Conservation (phyloP, 192 early-diverging fungal species). For the Mortierella hygrophila region DNA sequence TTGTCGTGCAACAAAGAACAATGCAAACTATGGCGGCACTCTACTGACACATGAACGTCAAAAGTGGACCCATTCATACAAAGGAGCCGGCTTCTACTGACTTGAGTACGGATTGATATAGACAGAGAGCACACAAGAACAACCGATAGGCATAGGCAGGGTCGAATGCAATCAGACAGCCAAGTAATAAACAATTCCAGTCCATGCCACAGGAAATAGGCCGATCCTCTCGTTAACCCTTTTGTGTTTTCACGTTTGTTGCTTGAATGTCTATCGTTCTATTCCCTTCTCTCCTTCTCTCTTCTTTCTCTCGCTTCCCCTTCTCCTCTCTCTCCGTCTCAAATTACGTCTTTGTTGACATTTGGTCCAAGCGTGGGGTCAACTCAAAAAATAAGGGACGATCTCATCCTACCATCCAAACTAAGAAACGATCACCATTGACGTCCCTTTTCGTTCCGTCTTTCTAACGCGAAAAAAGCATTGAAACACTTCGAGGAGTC, state of each 20-base stretch:
- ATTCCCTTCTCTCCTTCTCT: background rate
- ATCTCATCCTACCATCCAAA: background rate
- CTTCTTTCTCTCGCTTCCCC: background rate
- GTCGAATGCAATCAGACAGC: background rate
- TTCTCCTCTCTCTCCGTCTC: background rate
- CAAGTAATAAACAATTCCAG: background rate
- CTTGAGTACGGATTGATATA: background rate
- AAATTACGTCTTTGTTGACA: background rate
- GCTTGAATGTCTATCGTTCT: background rate
- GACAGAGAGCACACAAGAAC: background rate
- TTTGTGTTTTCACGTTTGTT: background rate
- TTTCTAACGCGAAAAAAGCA: background rate
- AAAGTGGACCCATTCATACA: background rate
- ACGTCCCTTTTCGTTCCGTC: background rate
- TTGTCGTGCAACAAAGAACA: background rate
- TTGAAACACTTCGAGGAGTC: background rate
- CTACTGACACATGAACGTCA: background rate
- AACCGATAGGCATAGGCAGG: background rate
- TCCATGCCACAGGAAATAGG: slow-evolving; percentile 1
- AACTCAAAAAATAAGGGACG: background rate
- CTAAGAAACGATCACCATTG: background rate
- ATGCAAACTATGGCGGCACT: background rate
- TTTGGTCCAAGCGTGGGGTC: background rate
- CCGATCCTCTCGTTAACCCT: background rate
- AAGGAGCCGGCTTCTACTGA: background rate